These are phyloP conservation scores for Phylloporus sp. DNA, from an alignment of 768 basidiomycete genomes.

Conservation along the genomic window DNA sequence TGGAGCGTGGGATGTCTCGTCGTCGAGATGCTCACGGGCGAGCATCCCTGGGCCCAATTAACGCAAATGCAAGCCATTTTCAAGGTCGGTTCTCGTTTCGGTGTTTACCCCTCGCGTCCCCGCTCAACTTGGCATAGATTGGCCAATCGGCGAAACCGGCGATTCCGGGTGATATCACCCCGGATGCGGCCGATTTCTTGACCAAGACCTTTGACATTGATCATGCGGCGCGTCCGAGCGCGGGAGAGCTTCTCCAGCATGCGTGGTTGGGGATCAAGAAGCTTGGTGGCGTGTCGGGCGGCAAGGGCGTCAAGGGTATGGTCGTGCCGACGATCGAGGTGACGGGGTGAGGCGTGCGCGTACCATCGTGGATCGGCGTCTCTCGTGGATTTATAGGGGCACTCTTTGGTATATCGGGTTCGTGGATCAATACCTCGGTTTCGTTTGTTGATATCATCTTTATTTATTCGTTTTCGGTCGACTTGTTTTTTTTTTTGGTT, in stretches of 20 bases:
- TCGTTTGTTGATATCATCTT: too few relatives aligned
- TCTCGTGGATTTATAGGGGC: too few relatives aligned
- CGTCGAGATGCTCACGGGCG: conserved; percentile 95
- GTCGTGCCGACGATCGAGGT: conserved; percentile 28
- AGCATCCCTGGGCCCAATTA: conserved; percentile 92
- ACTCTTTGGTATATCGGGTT: too few relatives aligned
- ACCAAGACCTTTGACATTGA: conserved; percentile 82
- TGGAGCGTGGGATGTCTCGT: conserved; percentile 96
- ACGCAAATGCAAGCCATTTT: conserved; percentile 99
- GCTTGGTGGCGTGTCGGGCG: conserved; percentile 14
- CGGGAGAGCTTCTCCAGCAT: conserved; percentile 68
- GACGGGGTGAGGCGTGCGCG: conserved; percentile 17
- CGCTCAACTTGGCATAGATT: conserved; percentile 49
- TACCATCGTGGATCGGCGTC: too few relatives aligned
- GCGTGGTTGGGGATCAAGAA: conserved; percentile 56
- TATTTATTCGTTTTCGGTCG: too few relatives aligned
- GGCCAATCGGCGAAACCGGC: conserved; percentile 84
- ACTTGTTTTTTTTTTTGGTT: too few relatives aligned
- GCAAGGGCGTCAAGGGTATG: conserved; percentile 22
- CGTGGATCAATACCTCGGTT: too few relatives aligned
- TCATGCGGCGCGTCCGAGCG: conserved; percentile 74
- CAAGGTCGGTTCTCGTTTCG: conserved; percentile 51
- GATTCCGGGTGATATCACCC: conserved; percentile 86
- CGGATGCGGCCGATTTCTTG: conserved; percentile 85
- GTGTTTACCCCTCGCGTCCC: too few relatives aligned